phyloP scores from a whole-genome alignment of 805 yeast species.

The Isabelozyma heimii region DNA sequence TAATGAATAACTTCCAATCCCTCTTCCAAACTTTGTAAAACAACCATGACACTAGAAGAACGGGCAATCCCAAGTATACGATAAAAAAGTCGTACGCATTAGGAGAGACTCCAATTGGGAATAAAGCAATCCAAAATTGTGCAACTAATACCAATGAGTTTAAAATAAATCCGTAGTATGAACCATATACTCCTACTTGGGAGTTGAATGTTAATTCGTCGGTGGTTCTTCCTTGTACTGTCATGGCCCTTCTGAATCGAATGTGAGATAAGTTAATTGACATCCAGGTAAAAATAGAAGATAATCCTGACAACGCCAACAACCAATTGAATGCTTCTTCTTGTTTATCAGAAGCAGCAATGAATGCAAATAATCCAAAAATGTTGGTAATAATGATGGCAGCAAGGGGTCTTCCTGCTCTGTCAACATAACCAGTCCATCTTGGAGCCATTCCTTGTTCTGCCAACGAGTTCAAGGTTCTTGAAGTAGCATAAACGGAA shows the following conservation, averaged over 20 bases:
- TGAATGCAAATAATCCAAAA: slow-evolving; percentile 62
- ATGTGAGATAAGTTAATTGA: slow-evolving; percentile 58
- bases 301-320: slow-evolving; percentile 60
- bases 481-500: slow-evolving; percentile 66
- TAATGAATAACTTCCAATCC: slow-evolving; percentile 24
- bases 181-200: slow-evolving; percentile 52
- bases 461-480: slow-evolving; percentile 62
- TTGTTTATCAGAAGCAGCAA: slow-evolving; percentile 55
- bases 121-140: slow-evolving; percentile 66
- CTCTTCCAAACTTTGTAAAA: slow-evolving; percentile 26
- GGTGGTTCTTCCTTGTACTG: slow-evolving; percentile 49
- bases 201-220: slow-evolving; percentile 54
- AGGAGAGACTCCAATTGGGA: slow-evolving; percentile 48
- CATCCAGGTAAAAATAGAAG: slow-evolving; percentile 63
- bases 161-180: slow-evolving; percentile 48
- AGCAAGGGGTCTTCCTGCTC: slow-evolving; percentile 64
- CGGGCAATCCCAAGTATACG: slow-evolving; percentile 33
- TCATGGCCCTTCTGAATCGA: slow-evolving; percentile 57
- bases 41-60: slow-evolving; percentile 25
- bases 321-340: slow-evolving; percentile 63
- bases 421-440: slow-evolving; percentile 58
- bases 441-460: slow-evolving; percentile 64
- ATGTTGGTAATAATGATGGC: slow-evolving; percentile 50
- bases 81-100: slow-evolving; percentile 30
- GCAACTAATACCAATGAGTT: slow-evolving; percentile 52